A percentile compares a stretch with the other conserved stretches of the same genome.
phyloP scores from a whole-genome alignment of 116 monocot genomes.

The Dioscorea cayenensis region DNA sequence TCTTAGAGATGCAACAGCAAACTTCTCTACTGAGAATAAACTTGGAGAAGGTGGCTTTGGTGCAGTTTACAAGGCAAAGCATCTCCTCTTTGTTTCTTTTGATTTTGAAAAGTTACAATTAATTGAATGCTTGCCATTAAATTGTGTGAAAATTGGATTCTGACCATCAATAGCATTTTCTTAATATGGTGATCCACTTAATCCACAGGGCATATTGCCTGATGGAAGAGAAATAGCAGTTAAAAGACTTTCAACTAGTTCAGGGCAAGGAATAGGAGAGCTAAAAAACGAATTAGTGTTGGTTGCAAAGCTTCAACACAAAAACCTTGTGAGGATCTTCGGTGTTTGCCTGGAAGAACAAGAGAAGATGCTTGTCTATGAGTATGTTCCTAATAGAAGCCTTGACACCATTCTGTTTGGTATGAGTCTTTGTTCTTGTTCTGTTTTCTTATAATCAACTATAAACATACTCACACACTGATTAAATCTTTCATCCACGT shows the following conservation, averaged over 20 bases:
- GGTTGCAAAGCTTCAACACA: conserved; percentile 38
- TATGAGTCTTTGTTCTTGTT: background rate
- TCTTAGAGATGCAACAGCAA: conserved; percentile 17
- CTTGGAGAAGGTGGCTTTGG: conserved; percentile 40
- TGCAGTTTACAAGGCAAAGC: conserved; percentile 29
- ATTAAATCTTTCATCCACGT: background rate
- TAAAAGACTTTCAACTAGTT: conserved; percentile 26
- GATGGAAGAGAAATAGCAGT: conserved; percentile 27
- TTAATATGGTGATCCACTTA: background rate
- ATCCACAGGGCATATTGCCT: conserved; percentile 13
- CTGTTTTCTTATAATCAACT: background rate
- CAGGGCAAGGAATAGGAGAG: conserved; percentile 25
- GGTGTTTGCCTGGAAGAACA: conserved; percentile 23
- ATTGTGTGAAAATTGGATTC: background rate
- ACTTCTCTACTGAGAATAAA: conserved; percentile 20
- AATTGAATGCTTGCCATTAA: too few species aligned
- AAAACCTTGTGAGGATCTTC: conserved; percentile 28
- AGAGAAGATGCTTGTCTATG: conserved; percentile 38
- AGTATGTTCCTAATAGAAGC: conserved; percentile 31
- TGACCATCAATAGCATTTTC: background rate
- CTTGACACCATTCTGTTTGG: conserved; percentile 23
- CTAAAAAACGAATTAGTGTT: conserved; percentile 29
- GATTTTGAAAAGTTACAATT: too few species aligned
- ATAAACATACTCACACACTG: background rate
- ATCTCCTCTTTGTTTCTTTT: too few species aligned